phyloP scores from a whole-genome alignment of 257 asterid genomes.

The Prunella vulgaris region DNA sequence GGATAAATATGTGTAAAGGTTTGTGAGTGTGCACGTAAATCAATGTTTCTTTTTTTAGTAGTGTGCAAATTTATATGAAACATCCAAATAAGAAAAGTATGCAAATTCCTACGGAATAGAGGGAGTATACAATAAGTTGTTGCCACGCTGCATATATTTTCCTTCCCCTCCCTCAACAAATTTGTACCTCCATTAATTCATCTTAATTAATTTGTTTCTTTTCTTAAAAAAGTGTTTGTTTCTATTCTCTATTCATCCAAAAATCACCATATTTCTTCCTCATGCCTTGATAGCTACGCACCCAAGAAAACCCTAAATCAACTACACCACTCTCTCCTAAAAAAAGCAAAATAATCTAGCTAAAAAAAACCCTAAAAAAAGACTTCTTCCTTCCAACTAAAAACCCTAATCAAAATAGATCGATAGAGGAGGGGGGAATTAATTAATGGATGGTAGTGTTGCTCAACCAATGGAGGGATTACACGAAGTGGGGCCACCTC shows the following conservation, averaged over 20 bases:
- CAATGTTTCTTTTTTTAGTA: no score
- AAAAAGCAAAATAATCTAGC: no score
- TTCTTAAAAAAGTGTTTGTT: not conserved
- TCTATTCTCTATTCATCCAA: constrained; percentile 1
- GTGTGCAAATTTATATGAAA: no score
- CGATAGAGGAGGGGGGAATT: constrained; percentile 33
- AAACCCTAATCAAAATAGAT: no score
- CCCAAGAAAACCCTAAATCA: not conserved
- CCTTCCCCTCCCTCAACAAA: not conserved
- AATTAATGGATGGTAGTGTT: not conserved
- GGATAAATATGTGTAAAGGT: no score
- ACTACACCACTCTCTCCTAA: not conserved
- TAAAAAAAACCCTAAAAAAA: not conserved
- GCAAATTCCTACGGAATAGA: no score
- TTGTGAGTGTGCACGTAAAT: no score
- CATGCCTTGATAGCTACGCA: not conserved
- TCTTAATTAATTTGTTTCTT: not conserved
- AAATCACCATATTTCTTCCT: not conserved
- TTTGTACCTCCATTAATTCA: not conserved
- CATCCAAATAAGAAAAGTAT: no score
- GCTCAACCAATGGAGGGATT: constrained; percentile 61
- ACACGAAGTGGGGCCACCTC: constrained; percentile 51
- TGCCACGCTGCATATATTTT: not conserved
- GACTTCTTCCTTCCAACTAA: no score
- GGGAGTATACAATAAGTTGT: no score